Conservation (phyloP, 257 asterid species). For the Forsythia suspensa region DNA sequence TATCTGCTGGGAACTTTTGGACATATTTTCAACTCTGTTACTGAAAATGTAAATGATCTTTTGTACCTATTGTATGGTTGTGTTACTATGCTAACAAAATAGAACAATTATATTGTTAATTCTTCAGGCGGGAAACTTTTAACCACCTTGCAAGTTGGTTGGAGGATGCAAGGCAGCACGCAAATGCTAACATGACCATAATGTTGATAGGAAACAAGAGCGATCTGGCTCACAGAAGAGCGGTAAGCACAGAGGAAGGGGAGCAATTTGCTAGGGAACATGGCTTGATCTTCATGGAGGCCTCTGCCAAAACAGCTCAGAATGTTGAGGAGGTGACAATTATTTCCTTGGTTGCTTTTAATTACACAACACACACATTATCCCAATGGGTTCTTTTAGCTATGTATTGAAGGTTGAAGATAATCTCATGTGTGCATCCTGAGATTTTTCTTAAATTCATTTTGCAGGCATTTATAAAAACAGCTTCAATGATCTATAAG, state of each 20-base stretch:
- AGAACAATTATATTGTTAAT: background rate
- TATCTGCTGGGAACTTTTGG: background rate
- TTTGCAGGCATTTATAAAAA: constrained; percentile 29
- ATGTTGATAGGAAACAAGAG: constrained; percentile 57
- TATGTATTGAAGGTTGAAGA: too few species aligned
- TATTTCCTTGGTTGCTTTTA: background rate
- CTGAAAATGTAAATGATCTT: background rate
- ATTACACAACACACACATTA: background rate
- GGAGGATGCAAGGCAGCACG: constrained; percentile 58
- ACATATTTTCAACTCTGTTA: constrained; percentile 1
- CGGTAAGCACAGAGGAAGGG: constrained; percentile 60
- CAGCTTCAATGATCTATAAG: constrained; percentile 27
- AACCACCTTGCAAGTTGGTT: constrained; percentile 37
- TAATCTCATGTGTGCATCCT: background rate
- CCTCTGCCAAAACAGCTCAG: constrained; percentile 33
- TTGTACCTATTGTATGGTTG: background rate
- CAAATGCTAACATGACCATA: constrained; percentile 56
- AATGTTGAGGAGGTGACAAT: constrained; percentile 30
- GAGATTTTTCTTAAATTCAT: background rate
- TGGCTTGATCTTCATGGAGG: constrained; percentile 51
- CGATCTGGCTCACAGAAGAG: constrained; percentile 56
- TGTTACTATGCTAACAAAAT: background rate
- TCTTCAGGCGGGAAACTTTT: constrained; percentile 32
- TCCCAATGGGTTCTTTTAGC: background rate
- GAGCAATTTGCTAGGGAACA: constrained; percentile 56